Conservation (phyloP, 306 rosid species). For the Rosa lucieae region DNA sequence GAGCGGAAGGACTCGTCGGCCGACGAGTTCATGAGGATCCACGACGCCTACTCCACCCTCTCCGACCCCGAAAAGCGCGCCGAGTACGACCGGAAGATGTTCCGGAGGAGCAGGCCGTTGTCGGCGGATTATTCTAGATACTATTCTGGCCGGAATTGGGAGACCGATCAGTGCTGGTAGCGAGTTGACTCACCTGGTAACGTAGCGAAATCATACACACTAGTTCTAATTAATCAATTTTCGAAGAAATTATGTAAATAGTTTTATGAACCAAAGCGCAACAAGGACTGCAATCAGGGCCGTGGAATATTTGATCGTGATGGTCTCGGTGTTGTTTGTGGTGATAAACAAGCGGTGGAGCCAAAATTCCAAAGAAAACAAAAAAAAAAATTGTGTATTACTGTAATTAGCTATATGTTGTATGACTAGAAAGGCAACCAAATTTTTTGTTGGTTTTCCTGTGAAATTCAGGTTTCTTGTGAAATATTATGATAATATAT, state of each 20-base stretch:
- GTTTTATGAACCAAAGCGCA: neutral
- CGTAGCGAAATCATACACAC: neutral
- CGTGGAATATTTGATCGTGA: constrained; percentile 16
- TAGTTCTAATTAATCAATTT: neutral
- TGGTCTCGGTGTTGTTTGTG: neutral
- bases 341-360: neutral
- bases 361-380: neutral
- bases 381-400: neutral
- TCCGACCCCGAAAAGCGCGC: constrained; percentile 92
- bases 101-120: constrained; percentile 53
- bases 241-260: neutral
- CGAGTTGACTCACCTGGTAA: constrained; percentile 35
- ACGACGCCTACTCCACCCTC: constrained; percentile 78
- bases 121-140: constrained; percentile 48
- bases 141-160: constrained; percentile 77
- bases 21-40: constrained; percentile 71
- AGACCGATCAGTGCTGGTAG: constrained; percentile 99
- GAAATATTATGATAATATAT: neutral
- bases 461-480: neutral
- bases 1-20: constrained; percentile 62
- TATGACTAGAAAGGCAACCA: constrained; percentile 2
- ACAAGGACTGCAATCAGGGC: constrained; percentile 19
- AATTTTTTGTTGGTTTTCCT: neutral
- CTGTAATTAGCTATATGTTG: neutral
- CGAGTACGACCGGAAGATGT: constrained; percentile 54